Conservation (phyloP, 495 filamentous ascomycete genomes). For the Acidomyces sp. region DNA sequence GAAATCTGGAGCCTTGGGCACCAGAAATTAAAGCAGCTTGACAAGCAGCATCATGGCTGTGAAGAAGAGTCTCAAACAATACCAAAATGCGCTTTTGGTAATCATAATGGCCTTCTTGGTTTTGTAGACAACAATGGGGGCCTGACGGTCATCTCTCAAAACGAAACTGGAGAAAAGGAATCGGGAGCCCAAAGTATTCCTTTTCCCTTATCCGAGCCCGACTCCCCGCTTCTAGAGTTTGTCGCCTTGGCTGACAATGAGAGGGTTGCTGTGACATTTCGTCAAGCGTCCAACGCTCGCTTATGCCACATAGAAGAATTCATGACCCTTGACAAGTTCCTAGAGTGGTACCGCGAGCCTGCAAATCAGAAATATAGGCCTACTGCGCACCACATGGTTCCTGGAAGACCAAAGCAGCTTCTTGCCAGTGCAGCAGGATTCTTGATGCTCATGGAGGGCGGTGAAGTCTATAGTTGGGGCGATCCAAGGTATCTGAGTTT, state of each 20-base stretch:
- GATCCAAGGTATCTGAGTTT: conserved; percentile 38
- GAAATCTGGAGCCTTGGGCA: conserved; percentile 4
- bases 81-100: conserved; percentile 1
- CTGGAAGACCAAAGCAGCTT: conserved; percentile 29
- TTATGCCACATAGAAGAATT: conserved; percentile 10
- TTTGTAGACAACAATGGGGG: not conserved
- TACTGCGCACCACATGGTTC: conserved; percentile 13
- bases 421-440: conserved; percentile 40
- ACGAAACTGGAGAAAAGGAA: too few species aligned
- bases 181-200: too few species aligned
- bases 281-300: conserved; percentile 1
- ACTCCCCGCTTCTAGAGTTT: not conserved
- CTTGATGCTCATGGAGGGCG: conserved; percentile 35
- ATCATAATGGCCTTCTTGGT: conserved; percentile 13
- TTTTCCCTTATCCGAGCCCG: not conserved
- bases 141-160: not conserved
- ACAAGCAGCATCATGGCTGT: not conserved
- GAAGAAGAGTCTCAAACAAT: not conserved
- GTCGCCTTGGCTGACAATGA: conserved; percentile 11
- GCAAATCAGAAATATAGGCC: not conserved
- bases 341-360: conserved; percentile 12
- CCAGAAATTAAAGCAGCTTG: not conserved
- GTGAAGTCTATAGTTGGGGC: conserved; percentile 46
- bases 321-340: conserved; percentile 2
- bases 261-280: conserved; percentile 11